Percentiles rank a stretch among this genome's conserved stretches.
phyloP scores from a whole-genome alignment of 2,329 filamentous ascomycete genomes.

The Venturia effusa region DNA sequence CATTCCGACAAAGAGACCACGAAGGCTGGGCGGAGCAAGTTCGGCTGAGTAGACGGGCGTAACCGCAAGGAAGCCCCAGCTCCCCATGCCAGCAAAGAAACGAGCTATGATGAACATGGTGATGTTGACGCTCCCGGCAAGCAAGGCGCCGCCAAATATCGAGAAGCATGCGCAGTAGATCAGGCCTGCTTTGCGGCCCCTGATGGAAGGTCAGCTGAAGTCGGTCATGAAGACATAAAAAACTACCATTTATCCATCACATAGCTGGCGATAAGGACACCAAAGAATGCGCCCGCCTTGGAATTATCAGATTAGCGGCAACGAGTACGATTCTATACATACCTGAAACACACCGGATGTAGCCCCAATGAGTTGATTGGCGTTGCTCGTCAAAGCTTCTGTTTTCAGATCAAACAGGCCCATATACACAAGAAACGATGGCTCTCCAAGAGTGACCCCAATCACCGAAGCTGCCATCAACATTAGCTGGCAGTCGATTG shows the following conservation, averaged over 20 bases:
- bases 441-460: conserved; percentile 16
- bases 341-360: conserved; percentile 18
- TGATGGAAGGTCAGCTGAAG: background rate
- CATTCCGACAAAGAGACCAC: conserved; percentile 19
- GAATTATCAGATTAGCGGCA: background rate
- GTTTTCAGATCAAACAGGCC: conserved; percentile 16
- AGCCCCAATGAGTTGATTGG: conserved; percentile 16
- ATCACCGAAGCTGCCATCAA: conserved; percentile 15
- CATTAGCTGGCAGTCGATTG: background rate
- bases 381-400: conserved; percentile 12
- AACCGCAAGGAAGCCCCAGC: conserved; percentile 19
- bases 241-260: conserved; percentile 14
- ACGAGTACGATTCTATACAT: background rate
- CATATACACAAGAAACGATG: conserved; percentile 17
- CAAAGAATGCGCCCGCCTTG: conserved; percentile 16
- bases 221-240: background rate
- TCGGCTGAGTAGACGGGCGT: conserved; percentile 18
- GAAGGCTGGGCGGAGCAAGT: conserved; percentile 17
- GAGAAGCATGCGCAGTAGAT: conserved; percentile 16
- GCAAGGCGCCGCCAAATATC: conserved; percentile 16
- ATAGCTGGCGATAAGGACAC: conserved; percentile 14
- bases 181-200: conserved; percentile 17
- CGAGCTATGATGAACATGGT: conserved; percentile 16
- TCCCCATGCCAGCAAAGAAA: conserved; percentile 14
- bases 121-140: conserved; percentile 15